These are phyloP conservation scores for Suillus hirtellus DNA, from an alignment of 768 basidiomycete genomes.

Conservation along the genomic window DNA sequence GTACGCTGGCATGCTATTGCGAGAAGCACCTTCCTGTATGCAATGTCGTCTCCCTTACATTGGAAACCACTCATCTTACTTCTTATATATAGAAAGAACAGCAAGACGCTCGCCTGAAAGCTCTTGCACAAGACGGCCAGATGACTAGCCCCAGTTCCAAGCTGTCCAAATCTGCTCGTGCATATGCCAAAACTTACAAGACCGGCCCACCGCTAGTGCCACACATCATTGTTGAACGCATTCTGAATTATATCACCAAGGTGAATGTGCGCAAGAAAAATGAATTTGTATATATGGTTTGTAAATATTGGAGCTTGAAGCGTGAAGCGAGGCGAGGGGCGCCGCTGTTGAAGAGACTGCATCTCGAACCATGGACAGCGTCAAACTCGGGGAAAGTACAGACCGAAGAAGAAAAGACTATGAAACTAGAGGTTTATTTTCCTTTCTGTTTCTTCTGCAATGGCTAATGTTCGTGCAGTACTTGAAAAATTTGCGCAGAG, in stretches of 20 bases:
- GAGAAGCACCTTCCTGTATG: conserved; percentile 89
- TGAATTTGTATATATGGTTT: conserved; percentile 76
- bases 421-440: conserved; percentile 74
- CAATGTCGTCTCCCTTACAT: neutral
- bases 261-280: conserved; percentile 72
- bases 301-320: conserved; percentile 97
- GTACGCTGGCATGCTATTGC: conserved; percentile 78
- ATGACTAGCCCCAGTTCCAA: conserved; percentile 43
- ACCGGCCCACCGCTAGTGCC: conserved; percentile 94
- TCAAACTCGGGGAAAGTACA: conserved; percentile 59
- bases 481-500: conserved; percentile 66
- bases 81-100: conserved; percentile 58
- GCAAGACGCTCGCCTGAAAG: conserved; percentile 58
- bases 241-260: conserved; percentile 71
- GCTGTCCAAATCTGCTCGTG: conserved; percentile 78
- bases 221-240: conserved; percentile 74
- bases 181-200: conserved; percentile 90
- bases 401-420: conserved; percentile 78
- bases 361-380: conserved; percentile 97
- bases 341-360: conserved; percentile 87
- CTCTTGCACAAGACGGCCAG: conserved; percentile 46
- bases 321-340: conserved; percentile 91
- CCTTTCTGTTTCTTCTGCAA: neutral
- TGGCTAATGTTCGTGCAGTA: conserved; percentile 32
- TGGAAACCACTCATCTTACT: neutral